A percentile compares a stretch with the other conserved stretches of the same genome.
phyloP scores from a whole-genome alignment of 768 basidiomycete genomes.

The Calocybe gangraenosa region DNA sequence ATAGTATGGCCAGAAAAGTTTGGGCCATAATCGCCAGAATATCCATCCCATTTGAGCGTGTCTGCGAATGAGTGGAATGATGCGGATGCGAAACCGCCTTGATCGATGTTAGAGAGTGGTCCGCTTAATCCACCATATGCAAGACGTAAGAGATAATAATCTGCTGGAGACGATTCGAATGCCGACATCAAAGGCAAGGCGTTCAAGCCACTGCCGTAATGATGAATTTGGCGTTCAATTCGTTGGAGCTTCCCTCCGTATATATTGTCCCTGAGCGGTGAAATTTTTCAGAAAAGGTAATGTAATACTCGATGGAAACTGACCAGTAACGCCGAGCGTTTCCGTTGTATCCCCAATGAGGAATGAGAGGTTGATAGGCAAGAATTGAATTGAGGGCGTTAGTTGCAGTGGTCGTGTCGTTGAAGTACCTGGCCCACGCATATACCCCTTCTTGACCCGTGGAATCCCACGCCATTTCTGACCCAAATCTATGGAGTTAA shows the following conservation, averaged over 20 bases:
- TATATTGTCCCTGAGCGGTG: slow-evolving; percentile 43
- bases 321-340: slow-evolving; percentile 56
- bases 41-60: slow-evolving; percentile 53
- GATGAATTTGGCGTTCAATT: slow-evolving; percentile 55
- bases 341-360: slow-evolving; percentile 62
- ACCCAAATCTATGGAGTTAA: slow-evolving; percentile 39
- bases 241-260: slow-evolving; percentile 53
- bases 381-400: slow-evolving; percentile 54
- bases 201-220: slow-evolving; percentile 55
- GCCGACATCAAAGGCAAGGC: slow-evolving; percentile 49
- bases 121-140: slow-evolving; percentile 51
- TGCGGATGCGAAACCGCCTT: slow-evolving; percentile 54
- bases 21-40: slow-evolving; percentile 58
- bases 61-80: slow-evolving; percentile 58
- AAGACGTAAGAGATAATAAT: slow-evolving; percentile 48
- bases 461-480: slow-evolving; percentile 57
- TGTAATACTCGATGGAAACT: slow-evolving; percentile 5
- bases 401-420: slow-evolving; percentile 42
- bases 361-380: slow-evolving; percentile 51
- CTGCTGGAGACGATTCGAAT: slow-evolving; percentile 41
- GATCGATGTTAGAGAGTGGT: slow-evolving; percentile 52
- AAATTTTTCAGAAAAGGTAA: slow-evolving; percentile 4
- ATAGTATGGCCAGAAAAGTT: slow-evolving; percentile 54
- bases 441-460: slow-evolving; percentile 59
- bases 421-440: slow-evolving; percentile 51